Conservation (phyloP, 164 flowering plant genomes). For the Dillenia suffruticosa region DNA sequence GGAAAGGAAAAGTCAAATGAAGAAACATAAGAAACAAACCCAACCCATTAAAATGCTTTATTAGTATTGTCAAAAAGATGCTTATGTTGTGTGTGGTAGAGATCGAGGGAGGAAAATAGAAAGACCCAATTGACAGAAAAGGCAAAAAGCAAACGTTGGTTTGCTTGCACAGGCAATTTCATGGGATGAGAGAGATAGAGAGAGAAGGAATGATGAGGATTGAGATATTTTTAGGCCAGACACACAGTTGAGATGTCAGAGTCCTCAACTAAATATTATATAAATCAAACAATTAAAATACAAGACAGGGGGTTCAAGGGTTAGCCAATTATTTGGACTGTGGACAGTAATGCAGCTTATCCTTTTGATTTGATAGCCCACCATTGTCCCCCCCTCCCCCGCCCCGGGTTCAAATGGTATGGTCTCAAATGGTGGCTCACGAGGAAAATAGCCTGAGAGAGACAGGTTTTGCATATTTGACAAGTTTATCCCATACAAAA, state of each 20-base stretch:
- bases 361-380: too few relatives aligned
- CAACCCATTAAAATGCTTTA: neutral
- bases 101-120: slow-evolving; percentile 7
- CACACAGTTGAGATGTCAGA: slow-evolving; percentile 14
- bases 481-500: too few relatives aligned
- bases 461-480: too few relatives aligned
- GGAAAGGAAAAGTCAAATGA: neutral
- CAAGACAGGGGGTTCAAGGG: neutral
- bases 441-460: too few relatives aligned
- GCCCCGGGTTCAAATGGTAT: too few relatives aligned
- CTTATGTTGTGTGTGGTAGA: neutral
- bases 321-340: neutral
- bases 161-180: slow-evolving; percentile 42
- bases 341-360: too few relatives aligned
- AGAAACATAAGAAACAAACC: neutral
- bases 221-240: slow-evolving; percentile 3
- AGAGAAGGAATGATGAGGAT: neutral
- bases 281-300: too few relatives aligned
- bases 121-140: slow-evolving; percentile 11
- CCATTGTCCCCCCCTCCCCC: too few relatives aligned
- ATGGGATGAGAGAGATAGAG: neutral
- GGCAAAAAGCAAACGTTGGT: slow-evolving; percentile 11
- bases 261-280: slow-evolving; percentile 5
- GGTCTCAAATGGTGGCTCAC: too few relatives aligned
- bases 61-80: neutral